Base-by-base conservation (phyloP, 148 eudicot species). In the Rhododendron mucronatum region DNA sequence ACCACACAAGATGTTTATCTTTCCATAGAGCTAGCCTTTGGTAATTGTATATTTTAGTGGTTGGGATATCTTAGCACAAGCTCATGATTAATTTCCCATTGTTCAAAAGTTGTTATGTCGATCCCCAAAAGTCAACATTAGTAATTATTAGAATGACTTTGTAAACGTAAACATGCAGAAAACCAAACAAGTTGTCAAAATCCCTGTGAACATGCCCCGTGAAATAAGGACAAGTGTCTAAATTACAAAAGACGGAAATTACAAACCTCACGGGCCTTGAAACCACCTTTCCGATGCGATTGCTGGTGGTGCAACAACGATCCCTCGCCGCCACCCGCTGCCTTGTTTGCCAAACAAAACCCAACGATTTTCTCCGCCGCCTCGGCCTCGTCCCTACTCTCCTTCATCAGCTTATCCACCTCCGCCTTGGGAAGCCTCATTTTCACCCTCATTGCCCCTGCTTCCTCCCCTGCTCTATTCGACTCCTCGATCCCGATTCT, bases 391-490 rank as follows among this genome's bases (percentile, higher is more conserved):
- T 93, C 89, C 80, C 84, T 87, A 59, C 95, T 92, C 55, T 91
- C 91, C 81, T 82, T 90, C 93, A 95, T 89, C 80, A 97, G 35
- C 87, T 80, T 93, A 82, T 92, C 94, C 57, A 97, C 93, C 88
- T 97, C 98, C 6, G 95, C 91, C 88, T 88, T 95, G 0, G 95
- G 95, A 16, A 97, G 84, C 90, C 93, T 93, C 93, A 97, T 69
- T 87, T 87, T 91, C 45, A 93, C 75, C 88, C 96, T 93, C 76
- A 83, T 4, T 1, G 87, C 77, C 61, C 61, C 89, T 8, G 39
- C 41, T 3, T 26, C 81, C 50, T 28, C 45, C 63, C 35, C 55
- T 26, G 7, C 69, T 28, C 20, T 48, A 48, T n/a, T 51, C 35
- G 41, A 57, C 87, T 78, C 89, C 48, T 89, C 93, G 3, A 87